Base-by-base conservation (phyloP, 768 basidiomycete genomes). In the Pisolithus marmoratus region DNA sequence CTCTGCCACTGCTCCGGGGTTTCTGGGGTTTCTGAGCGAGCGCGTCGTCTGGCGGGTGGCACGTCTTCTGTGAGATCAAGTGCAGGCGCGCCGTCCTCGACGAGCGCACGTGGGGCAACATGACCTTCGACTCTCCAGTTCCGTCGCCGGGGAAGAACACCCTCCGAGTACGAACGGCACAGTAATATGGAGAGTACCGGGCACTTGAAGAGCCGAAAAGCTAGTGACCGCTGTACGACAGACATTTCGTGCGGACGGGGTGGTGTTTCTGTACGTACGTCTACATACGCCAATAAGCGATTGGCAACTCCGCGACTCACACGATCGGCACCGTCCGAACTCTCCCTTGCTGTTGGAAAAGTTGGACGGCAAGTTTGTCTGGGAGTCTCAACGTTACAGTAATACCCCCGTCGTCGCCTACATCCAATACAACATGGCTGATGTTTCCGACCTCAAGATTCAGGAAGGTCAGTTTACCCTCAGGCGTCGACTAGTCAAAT, bases 361-460 rank as follows among this genome's bases (percentile, higher is more conserved):
- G n/a, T n/a, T n/a, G n/a, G n/a, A n/a, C n/a, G n/a, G 2, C n/a
- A 29, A 14, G 34, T 34, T 34, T 34, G 34, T 36, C 22, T 17
- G 49, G 37, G 43, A 37, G 31, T 37, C 23, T 31, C 9, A 42
- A 38, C 40, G 23, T 40, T 9, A 2, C 29, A 11, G 19, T n/a
- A n/a, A n/a, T n/a, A n/a, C n/a, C n/a, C 15, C 22, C 29, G 34
- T 41, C 40, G 22, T 20, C 38, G 41, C 22, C 41, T 42, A 38
- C 42, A 48, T 26, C 26, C 43, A 11, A 42, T 53, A 45, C 50
- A 41, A 54, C 38, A 89, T 89, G 90, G 91, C 90, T 57, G 88
- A 93, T 78, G 70, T 89, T 55, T 80, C 82, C 53, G 84, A 89
- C 70, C 73, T 82, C 43, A 75, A 75, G 56, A 93, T 94, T 63